Evolutionary conservation across 352 stramenopile genomes (phyloP).

Genomic region (Phytophthora pisi): DNA sequence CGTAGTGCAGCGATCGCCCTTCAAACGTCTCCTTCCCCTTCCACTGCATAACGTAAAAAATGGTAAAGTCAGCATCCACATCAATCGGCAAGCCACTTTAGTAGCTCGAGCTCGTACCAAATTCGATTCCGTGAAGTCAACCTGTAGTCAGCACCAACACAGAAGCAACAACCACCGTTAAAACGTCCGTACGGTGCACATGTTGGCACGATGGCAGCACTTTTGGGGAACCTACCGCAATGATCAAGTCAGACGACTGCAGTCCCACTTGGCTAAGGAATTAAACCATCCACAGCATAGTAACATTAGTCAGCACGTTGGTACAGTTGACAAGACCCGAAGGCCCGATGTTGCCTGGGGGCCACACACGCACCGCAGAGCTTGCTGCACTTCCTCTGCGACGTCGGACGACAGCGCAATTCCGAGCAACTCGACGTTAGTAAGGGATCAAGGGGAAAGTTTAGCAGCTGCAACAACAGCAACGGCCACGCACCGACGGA

Average conservation of each 20-base stretch:
- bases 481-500: slow-evolving; percentile 31
- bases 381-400: slow-evolving; percentile 57
- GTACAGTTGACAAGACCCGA: neutral
- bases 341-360: neutral
- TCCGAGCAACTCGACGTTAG: slow-evolving; percentile 4
- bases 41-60: slow-evolving; percentile 37
- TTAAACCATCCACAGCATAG: neutral
- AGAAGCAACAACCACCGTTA: neutral
- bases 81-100: neutral
- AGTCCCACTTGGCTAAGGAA: slow-evolving; percentile 49
- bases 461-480: neutral
- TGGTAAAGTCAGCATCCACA: slow-evolving; percentile 5
- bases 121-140: slow-evolving; percentile 79
- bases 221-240: slow-evolving; percentile 37
- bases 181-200: neutral
- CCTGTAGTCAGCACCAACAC: slow-evolving; percentile 18
- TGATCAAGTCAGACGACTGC: slow-evolving; percentile 69
- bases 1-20: slow-evolving; percentile 70
- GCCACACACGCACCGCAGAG: slow-evolving; percentile 32
- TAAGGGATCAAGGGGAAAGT: neutral
- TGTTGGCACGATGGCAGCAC: neutral
- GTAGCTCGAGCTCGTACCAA: slow-evolving; percentile 25
- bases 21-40: slow-evolving; percentile 71
- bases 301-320: neutral
- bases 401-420: neutral